phyloP scores from a whole-genome alignment of 768 basidiomycete genomes.

The Xanthoconium stramineum region DNA sequence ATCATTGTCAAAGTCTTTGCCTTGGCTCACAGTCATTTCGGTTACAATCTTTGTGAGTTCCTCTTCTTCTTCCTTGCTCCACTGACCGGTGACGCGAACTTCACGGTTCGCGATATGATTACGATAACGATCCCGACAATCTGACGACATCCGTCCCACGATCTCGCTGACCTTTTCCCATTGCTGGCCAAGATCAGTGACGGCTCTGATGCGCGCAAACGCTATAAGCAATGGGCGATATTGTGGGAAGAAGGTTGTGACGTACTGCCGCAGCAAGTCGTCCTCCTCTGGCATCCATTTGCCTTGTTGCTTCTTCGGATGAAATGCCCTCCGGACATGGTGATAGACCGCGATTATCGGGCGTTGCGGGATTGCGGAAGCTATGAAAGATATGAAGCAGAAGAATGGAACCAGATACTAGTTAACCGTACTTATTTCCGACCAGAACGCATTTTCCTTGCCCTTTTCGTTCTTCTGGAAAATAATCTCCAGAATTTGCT shows the following conservation, averaged over 20 bases:
- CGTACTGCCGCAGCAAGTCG: constrained; percentile 57
- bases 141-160: constrained; percentile 73
- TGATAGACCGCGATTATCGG: constrained; percentile 86
- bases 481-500: constrained; percentile 59
- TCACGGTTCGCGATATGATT: constrained; percentile 75
- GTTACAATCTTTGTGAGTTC: constrained; percentile 71
- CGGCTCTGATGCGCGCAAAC: constrained; percentile 47
- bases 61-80: constrained; percentile 80
- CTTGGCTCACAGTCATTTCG: constrained; percentile 68
- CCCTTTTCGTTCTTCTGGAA: constrained; percentile 63
- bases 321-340: constrained; percentile 64
- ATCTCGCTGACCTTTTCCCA: constrained; percentile 75
- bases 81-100: constrained; percentile 59
- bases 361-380: constrained; percentile 66
- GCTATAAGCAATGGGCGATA: constrained; percentile 2
- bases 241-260: constrained; percentile 4
- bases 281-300: constrained; percentile 71
- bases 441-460: constrained; percentile 71
- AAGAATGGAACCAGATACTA: neutral
- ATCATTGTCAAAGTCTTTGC: constrained; percentile 72
- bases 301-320: constrained; percentile 69
- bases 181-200: constrained; percentile 64
- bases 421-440: constrained; percentile 63
- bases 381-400: constrained; percentile 36
- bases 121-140: constrained; percentile 83